Evolutionary conservation across 192 early-diverging fungal genomes (phyloP).

Genomic region (Podila clonocystis): DNA sequence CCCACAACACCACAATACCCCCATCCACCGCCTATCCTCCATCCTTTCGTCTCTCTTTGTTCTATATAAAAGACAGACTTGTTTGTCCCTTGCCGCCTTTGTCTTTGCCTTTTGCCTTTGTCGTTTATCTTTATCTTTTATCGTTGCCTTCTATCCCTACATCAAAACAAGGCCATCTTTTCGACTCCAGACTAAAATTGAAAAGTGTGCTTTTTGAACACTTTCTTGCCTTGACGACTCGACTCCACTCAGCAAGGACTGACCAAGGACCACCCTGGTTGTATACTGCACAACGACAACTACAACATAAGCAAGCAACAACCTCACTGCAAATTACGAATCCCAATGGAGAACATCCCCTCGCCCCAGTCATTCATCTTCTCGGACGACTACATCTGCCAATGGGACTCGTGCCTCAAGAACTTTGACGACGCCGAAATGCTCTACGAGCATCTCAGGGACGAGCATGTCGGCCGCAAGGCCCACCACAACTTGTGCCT

Average conservation of each 20-base stretch:
- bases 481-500: conserved; percentile 89
- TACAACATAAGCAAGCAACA: no score
- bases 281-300: background rate
- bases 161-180: no score
- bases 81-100: background rate
- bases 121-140: background rate
- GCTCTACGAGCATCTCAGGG: conserved; percentile 88
- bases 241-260: no score
- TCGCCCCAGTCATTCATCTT: conserved; percentile 52
- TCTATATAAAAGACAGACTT: no score
- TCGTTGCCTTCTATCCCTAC: background rate
- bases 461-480: conserved; percentile 94
- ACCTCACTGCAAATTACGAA: no score
- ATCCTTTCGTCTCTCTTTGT: no score
- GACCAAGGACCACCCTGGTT: background rate
- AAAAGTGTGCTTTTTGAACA: no score
- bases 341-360: conserved; percentile 36
- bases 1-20: no score
- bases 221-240: no score
- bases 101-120: background rate
- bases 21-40: no score
- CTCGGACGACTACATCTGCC: conserved; percentile 57
- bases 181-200: no score
- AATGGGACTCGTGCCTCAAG: conserved; percentile 59
- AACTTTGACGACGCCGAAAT: conserved; percentile 82